A percentile compares a stretch with the other conserved stretches of the same genome.
phyloP scores from a whole-genome alignment of 1,284 basidiomycete species.

The Macrocystidia cucumis region DNA sequence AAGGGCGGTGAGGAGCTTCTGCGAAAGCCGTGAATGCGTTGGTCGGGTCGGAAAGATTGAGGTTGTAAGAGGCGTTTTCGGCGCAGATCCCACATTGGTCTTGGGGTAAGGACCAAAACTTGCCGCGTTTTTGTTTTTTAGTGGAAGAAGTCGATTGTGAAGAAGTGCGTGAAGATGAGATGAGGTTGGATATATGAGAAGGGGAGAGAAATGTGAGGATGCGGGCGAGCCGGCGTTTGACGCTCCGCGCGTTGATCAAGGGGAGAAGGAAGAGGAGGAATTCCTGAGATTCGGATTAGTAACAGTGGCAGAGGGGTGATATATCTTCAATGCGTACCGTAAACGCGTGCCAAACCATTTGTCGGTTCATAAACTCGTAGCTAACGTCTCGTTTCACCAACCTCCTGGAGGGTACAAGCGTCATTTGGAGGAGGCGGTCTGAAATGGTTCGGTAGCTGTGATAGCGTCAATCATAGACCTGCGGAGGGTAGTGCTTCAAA shows the following conservation, averaged over 20 bases:
- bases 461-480: slow-evolving; percentile 4
- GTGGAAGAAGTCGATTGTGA: slow-evolving; percentile 7
- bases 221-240: slow-evolving; percentile 51
- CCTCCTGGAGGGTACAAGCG: slow-evolving; percentile 68
- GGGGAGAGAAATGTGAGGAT: slow-evolving; percentile 31
- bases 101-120: slow-evolving; percentile 53
- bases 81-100: slow-evolving; percentile 78
- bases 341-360: slow-evolving; percentile 99
- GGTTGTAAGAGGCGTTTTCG: slow-evolving; percentile 58
- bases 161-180: slow-evolving; percentile 10
- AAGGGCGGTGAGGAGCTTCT: slow-evolving; percentile 10
- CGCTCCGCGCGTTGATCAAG: slow-evolving; percentile 61
- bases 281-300: slow-evolving; percentile 54
- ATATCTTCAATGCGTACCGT: slow-evolving; percentile 52
- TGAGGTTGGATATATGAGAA: slow-evolving; percentile 15
- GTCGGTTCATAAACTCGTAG: slow-evolving; percentile 98
- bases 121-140: slow-evolving; percentile 34
- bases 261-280: slow-evolving; percentile 93
- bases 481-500: slow-evolving; percentile 2
- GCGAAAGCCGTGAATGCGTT: slow-evolving; percentile 39
- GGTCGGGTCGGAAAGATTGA: slow-evolving; percentile 45
- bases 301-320: not conserved
- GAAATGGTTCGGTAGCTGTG: slow-evolving; percentile 79
- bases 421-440: slow-evolving; percentile 78
- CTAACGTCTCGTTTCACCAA: slow-evolving; percentile 81